Evolutionary conservation across 257 asterid species (phyloP).

Genomic region (Jaltomata sinuosa): DNA sequence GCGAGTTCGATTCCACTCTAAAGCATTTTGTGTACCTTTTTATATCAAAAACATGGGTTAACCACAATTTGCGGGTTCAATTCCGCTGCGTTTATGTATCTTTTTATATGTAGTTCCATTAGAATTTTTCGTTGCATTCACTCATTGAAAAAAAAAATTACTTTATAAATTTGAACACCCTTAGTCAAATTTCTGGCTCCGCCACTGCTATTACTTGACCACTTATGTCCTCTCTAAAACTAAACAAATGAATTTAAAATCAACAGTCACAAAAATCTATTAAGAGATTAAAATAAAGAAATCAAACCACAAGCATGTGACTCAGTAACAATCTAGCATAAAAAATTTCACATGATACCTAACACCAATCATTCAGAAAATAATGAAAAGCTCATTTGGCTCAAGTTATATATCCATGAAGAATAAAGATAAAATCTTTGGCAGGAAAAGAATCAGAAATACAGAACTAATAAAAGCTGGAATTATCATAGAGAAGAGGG

Average conservation of each 20-base stretch:
- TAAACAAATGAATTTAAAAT: not conserved
- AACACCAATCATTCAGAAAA: not conserved
- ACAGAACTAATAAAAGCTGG: not conserved
- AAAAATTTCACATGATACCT: not conserved
- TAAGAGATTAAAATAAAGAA: not conserved
- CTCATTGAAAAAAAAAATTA: no score
- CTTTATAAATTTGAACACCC: no score
- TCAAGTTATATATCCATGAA: not conserved
- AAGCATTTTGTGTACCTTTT: no score
- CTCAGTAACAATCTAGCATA: not conserved
- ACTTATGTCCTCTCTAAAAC: not conserved
- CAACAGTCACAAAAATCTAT: not conserved
- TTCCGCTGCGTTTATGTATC: no score
- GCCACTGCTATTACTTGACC: not conserved
- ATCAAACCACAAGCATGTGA: not conserved
- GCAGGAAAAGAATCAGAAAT: not conserved
- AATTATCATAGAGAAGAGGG: not conserved
- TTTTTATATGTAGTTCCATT: no score
- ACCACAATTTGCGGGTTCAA: no score
- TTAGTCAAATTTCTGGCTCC: no score
- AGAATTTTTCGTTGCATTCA: no score
- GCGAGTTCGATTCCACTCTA: no score
- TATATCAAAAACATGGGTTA: no score
- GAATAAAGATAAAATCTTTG: not conserved
- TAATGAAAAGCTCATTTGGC: not conserved